Conservation (phyloP, 371 early-diverging fungal species). For the Mucor mucedo region DNA sequence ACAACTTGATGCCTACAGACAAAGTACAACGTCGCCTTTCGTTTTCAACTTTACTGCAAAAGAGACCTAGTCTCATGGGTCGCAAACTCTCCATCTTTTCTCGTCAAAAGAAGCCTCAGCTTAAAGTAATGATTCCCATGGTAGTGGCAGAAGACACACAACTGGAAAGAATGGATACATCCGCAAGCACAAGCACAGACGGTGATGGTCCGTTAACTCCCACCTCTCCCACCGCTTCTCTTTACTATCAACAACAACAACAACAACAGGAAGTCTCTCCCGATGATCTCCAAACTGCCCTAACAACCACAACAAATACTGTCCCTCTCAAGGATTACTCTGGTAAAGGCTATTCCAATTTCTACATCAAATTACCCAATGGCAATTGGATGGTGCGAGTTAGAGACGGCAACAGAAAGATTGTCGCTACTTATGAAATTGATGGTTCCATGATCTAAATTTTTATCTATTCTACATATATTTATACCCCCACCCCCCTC, state of each 20-base stretch:
- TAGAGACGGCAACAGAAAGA: constrained; percentile 37
- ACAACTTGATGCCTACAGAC: constrained; percentile 10
- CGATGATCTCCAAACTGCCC: constrained; percentile 12
- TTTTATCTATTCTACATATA: too few relatives aligned
- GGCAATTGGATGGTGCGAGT: constrained; percentile 43
- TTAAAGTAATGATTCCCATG: constrained; percentile 11
- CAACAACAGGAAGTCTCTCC: neutral
- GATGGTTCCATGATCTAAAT: constrained; percentile 42
- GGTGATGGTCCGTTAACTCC: constrained; percentile 11
- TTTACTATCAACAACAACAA: neutral
- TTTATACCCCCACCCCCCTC: too few relatives aligned
- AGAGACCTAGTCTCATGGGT: constrained; percentile 22
- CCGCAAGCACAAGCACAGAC: constrained; percentile 13
- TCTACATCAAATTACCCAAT: constrained; percentile 43
- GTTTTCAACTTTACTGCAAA: constrained; percentile 27
- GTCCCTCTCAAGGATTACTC: constrained; percentile 15
- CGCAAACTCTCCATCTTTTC: constrained; percentile 17
- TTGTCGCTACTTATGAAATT: constrained; percentile 43
- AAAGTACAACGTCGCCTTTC: constrained; percentile 18
- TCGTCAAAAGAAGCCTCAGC: constrained; percentile 11
- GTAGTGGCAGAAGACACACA: neutral
- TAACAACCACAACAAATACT: constrained; percentile 9
- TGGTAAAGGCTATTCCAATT: constrained; percentile 41
- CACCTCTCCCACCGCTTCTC: neutral
- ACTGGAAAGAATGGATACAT: constrained; percentile 13